phyloP scores from a whole-genome alignment of 176 grass and related monocot genomes.

The Avena insularis region DNA sequence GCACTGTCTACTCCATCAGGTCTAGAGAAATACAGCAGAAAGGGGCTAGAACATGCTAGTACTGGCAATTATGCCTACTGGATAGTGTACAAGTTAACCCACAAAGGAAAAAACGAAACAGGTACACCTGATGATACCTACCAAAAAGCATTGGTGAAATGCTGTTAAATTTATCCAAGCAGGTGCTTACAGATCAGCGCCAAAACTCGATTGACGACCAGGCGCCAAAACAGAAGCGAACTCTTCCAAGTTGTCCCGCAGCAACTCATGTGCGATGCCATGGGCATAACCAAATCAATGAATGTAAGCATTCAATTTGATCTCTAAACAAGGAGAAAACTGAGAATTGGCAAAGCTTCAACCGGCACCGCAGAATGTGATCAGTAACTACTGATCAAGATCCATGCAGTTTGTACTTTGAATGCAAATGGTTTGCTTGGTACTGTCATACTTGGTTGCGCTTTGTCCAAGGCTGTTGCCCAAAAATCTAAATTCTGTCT shows the following conservation, averaged over 20 bases:
- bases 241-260: neutral
- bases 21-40: slow-evolving; percentile 28
- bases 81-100: slow-evolving; percentile 5
- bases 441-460: slow-evolving; percentile 56
- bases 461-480: slow-evolving; percentile 57
- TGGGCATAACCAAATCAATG: neutral
- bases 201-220: neutral
- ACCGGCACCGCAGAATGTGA: slow-evolving; percentile 16
- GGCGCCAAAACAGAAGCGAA: neutral
- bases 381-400: slow-evolving; percentile 61
- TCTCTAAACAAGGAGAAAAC: neutral
- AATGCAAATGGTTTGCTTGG: slow-evolving; percentile 46
- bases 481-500: slow-evolving; percentile 63
- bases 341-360: slow-evolving; percentile 38
- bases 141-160: slow-evolving; percentile 21
- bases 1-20: slow-evolving; percentile 5
- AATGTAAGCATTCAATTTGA: neutral
- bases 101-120: neutral
- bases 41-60: slow-evolving; percentile 16
- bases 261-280: slow-evolving; percentile 17
- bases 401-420: slow-evolving; percentile 64
- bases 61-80: slow-evolving; percentile 6
- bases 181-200: slow-evolving; percentile 23
- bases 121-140: slow-evolving; percentile 21
- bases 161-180: slow-evolving; percentile 17